phyloP scores from a whole-genome alignment of 2,329 filamentous ascomycete genomes.

The Cadophora malorum region DNA sequence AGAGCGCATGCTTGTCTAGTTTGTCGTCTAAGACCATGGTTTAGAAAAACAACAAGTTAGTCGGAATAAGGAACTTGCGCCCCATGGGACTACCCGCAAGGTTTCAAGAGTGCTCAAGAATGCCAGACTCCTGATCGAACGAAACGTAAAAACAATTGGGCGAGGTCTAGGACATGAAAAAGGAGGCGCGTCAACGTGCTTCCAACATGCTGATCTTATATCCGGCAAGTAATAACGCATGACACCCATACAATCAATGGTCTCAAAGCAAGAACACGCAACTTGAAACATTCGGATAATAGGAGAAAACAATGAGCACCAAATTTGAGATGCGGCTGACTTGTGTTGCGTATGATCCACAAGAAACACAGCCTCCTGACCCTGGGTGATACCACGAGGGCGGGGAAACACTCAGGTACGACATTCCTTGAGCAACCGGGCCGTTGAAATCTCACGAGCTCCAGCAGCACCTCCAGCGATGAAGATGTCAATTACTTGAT shows the following conservation, averaged over 20 bases:
- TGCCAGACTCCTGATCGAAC: not conserved
- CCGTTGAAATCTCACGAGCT: conserved; percentile 1
- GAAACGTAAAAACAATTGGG: not conserved
- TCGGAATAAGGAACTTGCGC: not conserved
- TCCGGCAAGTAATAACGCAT: not conserved
- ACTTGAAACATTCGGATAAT: not conserved
- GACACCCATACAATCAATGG: not conserved
- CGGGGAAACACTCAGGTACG: not conserved
- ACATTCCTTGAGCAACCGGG: not conserved
- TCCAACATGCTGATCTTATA: not conserved
- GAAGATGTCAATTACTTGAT: not conserved
- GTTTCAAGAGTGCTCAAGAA: not conserved
- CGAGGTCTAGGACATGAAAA: not conserved
- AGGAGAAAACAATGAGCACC: not conserved
- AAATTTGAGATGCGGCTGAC: not conserved
- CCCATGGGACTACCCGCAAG: not conserved
- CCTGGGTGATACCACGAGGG: conserved; percentile 3
- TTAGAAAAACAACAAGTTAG: not conserved
- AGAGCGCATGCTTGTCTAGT: conserved; percentile 1
- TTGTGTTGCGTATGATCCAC: not conserved
- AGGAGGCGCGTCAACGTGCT: not conserved
- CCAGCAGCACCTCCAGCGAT: not conserved
- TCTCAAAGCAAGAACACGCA: not conserved
- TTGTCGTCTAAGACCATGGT: not conserved
- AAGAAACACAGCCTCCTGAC: not conserved